Conservation (phyloP, 2,329 filamentous ascomycete species). For the Nigrospora sphaerica region DNA sequence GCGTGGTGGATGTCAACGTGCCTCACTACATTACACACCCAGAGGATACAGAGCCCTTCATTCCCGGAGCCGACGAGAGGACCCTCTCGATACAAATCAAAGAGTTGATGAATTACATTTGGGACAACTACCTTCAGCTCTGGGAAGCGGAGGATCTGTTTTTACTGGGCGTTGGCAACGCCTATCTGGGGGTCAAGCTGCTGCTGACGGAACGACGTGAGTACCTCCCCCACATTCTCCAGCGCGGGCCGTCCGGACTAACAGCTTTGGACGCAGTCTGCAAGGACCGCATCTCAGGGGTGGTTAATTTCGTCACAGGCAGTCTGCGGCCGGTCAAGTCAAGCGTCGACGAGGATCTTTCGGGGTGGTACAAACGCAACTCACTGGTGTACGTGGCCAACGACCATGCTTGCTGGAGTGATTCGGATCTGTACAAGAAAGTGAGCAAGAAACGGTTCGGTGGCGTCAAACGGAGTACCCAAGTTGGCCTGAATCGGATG, state of each 20-base stretch:
- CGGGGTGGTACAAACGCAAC: conserved; percentile 76
- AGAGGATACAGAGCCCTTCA: conserved; percentile 45
- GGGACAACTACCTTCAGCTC: conserved; percentile 93
- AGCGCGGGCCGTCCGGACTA: no score
- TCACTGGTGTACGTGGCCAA: conserved; percentile 72
- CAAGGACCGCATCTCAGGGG: conserved; percentile 59
- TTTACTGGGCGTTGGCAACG: conserved; percentile 82
- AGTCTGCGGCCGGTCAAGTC: conserved; percentile 72
- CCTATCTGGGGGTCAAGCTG: conserved; percentile 76
- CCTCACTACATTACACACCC: conserved; percentile 66
- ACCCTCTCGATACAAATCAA: conserved; percentile 54
- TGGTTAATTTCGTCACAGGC: conserved; percentile 77
- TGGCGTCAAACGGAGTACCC: conserved; percentile 44
- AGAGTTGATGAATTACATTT: conserved; percentile 77
- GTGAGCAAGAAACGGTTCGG: conserved; percentile 56
- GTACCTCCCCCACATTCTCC: conserved; percentile 5
- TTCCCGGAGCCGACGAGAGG: conserved; percentile 35
- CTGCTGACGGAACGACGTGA: conserved; percentile 71
- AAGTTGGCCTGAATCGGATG: conserved; percentile 45
- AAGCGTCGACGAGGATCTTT: conserved; percentile 66
- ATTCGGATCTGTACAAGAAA: conserved; percentile 51
- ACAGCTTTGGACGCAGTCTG: conserved; percentile 36
- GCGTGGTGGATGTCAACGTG: conserved; percentile 86
- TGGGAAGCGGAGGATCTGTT: conserved; percentile 69
- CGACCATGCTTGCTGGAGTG: conserved; percentile 69